A percentile compares a stretch with the other conserved stretches of the same genome.
Evolutionary conservation across 2,329 filamentous ascomycete species (phyloP).

Genomic region (Dactylonectria estremocensis): DNA sequence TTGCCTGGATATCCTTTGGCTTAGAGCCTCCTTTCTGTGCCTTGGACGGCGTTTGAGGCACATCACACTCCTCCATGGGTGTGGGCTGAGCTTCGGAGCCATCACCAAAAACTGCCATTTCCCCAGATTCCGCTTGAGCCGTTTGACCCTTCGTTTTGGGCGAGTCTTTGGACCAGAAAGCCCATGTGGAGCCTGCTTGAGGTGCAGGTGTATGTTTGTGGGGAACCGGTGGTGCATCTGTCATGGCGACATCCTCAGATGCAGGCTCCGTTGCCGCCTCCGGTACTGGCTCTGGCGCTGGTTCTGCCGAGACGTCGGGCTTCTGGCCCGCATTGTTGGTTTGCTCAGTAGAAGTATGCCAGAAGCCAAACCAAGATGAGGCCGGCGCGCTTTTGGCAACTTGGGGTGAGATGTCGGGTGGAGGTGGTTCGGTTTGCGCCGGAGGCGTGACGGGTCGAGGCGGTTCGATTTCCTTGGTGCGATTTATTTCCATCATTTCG

Average conservation of each 20-base stretch:
- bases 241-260: conserved; percentile 59
- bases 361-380: conserved; percentile 60
- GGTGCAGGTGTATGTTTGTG: conserved; percentile 56
- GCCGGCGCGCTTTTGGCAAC: conserved; percentile 39
- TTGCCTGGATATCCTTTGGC: conserved; percentile 50
- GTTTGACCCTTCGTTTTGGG: conserved; percentile 54
- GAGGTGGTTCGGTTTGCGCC: conserved; percentile 35
- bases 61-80: conserved; percentile 61
- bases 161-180: conserved; percentile 81
- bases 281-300: conserved; percentile 40
- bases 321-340: conserved; percentile 31
- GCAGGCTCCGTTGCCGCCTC: conserved; percentile 55
- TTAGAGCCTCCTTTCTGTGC: conserved; percentile 49
- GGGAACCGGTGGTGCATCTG: conserved; percentile 57
- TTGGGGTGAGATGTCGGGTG: conserved; percentile 34
- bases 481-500: conserved; percentile 30
- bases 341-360: conserved; percentile 49
- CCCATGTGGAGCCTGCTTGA: conserved; percentile 79
- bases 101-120: conserved; percentile 72
- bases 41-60: conserved; percentile 56
- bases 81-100: conserved; percentile 70
- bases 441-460: conserved; percentile 44
- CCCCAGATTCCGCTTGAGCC: conserved; percentile 59
- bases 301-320: conserved; percentile 28
- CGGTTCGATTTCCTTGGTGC: conserved; percentile 33